phyloP scores from a whole-genome alignment of 2,329 filamentous ascomycete species.

The Exophiala sp. region DNA sequence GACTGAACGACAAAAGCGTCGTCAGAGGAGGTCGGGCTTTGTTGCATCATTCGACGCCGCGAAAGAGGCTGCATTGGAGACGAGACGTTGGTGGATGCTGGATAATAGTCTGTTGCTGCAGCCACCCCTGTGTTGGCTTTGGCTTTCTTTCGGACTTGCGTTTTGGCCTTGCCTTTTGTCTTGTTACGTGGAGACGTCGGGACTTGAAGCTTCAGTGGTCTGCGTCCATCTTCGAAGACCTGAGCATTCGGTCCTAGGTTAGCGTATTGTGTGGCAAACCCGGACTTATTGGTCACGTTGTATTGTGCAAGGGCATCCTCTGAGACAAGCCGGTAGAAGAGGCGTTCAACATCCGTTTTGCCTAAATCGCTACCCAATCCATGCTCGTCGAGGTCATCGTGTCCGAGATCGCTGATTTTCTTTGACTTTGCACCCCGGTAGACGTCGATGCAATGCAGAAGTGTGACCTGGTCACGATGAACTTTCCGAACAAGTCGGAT shows the following conservation, averaged over 20 bases:
- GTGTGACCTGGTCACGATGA: constrained; percentile 61
- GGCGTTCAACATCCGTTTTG: constrained; percentile 72
- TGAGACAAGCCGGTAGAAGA: constrained; percentile 73
- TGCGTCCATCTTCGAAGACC: constrained; percentile 45
- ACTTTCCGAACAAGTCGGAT: constrained; percentile 64
- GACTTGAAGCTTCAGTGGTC: constrained; percentile 52
- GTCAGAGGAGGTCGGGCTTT: constrained; percentile 24
- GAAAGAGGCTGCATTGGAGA: constrained; percentile 56
- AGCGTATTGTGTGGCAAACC: constrained; percentile 69
- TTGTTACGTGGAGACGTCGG: constrained; percentile 46
- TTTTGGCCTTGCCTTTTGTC: constrained; percentile 32
- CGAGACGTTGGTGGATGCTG: constrained; percentile 64
- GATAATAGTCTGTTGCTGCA: constrained; percentile 40
- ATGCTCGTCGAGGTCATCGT: constrained; percentile 56
- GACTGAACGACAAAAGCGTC: constrained; percentile 17
- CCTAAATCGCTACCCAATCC: constrained; percentile 68
- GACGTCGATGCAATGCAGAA: constrained; percentile 79
- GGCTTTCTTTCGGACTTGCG: constrained; percentile 30
- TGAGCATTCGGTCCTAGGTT: constrained; percentile 42
- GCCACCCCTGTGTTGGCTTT: constrained; percentile 32
- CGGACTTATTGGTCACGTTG: constrained; percentile 59
- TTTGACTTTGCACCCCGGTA: constrained; percentile 68
- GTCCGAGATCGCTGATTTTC: constrained; percentile 52
- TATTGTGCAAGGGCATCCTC: constrained; percentile 72
- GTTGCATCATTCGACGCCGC: constrained; percentile 34